Evolutionary conservation across 2,329 filamentous ascomycete species (phyloP).

Genomic region (Rhexocercosporidium sp.): DNA sequence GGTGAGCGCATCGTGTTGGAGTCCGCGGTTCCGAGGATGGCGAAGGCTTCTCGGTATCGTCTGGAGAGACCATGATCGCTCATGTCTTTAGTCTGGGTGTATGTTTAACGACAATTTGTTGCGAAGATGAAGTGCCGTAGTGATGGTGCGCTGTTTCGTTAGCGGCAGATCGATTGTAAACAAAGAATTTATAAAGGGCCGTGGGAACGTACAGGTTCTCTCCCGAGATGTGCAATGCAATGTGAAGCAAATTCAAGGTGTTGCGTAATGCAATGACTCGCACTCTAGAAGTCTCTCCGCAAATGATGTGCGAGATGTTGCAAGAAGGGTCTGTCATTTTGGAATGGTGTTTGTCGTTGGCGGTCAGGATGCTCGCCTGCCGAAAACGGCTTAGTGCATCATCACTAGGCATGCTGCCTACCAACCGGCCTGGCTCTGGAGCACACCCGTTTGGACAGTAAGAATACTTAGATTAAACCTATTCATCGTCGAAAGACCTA

Average conservation of each 20-base stretch:
- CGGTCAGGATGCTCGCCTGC: neutral
- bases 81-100: neutral
- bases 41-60: neutral
- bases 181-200: neutral
- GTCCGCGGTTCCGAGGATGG: neutral
- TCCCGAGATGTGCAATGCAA: neutral
- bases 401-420: neutral
- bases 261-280: neutral
- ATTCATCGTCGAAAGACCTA: no score
- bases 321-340: no score
- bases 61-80: neutral
- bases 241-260: neutral
- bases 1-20: neutral
- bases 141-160: neutral
- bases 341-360: neutral
- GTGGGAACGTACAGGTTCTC: neutral
- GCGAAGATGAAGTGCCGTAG: no score
- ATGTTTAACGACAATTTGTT: no score
- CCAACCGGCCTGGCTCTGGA: neutral
- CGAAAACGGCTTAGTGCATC: neutral
- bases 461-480: no score
- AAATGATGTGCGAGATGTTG: neutral
- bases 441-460: no score
- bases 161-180: neutral
- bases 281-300: no score